Percentiles rank a stretch among this genome's conserved stretches.
Conservation (phyloP, 495 filamentous ascomycete species). For the Penicillium coffeae region DNA sequence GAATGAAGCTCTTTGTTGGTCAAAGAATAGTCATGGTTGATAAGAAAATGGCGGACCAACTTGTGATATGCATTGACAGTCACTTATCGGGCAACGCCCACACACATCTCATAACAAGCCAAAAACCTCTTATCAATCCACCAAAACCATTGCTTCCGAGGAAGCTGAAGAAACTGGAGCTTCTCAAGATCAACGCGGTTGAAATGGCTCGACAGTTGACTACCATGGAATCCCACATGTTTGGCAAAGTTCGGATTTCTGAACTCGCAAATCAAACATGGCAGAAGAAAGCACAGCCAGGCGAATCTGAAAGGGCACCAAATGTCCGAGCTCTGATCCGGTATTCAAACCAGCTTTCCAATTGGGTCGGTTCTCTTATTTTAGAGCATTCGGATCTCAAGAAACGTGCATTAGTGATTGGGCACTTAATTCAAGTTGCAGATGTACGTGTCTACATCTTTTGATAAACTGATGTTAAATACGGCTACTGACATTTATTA, state of each 20-base stretch:
- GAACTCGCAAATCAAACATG: slow-evolving; percentile 92
- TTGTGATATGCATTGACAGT: too few relatives aligned
- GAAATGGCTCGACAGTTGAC: slow-evolving; percentile 92
- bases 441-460: slow-evolving; percentile 51
- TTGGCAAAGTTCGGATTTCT: slow-evolving; percentile 76
- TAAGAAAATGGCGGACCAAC: too few relatives aligned
- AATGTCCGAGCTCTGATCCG: slow-evolving; percentile 89
- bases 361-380: slow-evolving; percentile 95
- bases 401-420: slow-evolving; percentile 88
- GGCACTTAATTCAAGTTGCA: slow-evolving; percentile 86
- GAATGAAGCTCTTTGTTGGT: too few relatives aligned
- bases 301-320: slow-evolving; percentile 73
- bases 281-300: slow-evolving; percentile 70
- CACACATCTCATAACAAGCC: too few relatives aligned
- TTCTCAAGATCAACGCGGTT: slow-evolving; percentile 84
- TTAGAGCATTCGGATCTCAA: slow-evolving; percentile 81
- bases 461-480: too few relatives aligned
- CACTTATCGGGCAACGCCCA: too few relatives aligned
- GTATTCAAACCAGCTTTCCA: slow-evolving; percentile 92
- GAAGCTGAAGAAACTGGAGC: slow-evolving; percentile 94
- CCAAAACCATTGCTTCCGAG: slow-evolving; percentile 86
- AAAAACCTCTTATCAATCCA: too few relatives aligned
- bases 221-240: slow-evolving; percentile 83
- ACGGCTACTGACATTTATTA: neutral
- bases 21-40: too few relatives aligned